Evolutionary conservation across 768 basidiomycete genomes (phyloP).

Genomic region (Phlebiopsis gigantea): DNA sequence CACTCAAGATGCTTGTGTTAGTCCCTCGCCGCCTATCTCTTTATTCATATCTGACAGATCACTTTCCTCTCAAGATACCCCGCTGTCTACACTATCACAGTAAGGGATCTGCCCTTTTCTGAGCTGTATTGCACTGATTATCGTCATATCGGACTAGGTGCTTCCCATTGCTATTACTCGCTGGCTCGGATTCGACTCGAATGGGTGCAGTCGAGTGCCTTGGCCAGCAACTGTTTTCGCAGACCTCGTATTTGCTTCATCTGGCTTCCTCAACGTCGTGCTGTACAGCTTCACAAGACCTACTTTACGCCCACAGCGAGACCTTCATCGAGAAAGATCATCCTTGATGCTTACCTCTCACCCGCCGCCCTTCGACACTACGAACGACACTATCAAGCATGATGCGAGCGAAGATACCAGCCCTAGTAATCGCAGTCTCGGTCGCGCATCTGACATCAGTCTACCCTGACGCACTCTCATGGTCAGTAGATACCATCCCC

Average conservation of each 20-base stretch:
- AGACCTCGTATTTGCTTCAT: conserved; percentile 36
- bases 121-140: too few species aligned
- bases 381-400: neutral
- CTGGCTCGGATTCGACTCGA: conserved; percentile 30
- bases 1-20: conserved; percentile 45
- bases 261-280: conserved; percentile 40
- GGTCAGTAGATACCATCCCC: neutral
- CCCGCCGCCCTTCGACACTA: neutral
- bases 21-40: conserved; percentile 15
- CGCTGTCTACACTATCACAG: conserved; percentile 35
- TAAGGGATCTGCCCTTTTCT: conserved; percentile 11
- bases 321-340: neutral
- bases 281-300: conserved; percentile 36
- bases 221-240: conserved; percentile 34
- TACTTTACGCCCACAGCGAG: conserved; percentile 28
- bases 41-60: neutral
- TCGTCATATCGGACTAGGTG: conserved; percentile 19
- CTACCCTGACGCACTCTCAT: neutral
- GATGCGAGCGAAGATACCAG: neutral
- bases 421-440: neutral
- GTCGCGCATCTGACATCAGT: neutral
- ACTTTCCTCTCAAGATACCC: conserved; percentile 34
- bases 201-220: conserved; percentile 19
- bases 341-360: neutral
- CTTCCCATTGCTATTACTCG: conserved; percentile 38